Evolutionary conservation across 768 basidiomycete genomes (phyloP).

Genomic region (Jaapia argillacea): DNA sequence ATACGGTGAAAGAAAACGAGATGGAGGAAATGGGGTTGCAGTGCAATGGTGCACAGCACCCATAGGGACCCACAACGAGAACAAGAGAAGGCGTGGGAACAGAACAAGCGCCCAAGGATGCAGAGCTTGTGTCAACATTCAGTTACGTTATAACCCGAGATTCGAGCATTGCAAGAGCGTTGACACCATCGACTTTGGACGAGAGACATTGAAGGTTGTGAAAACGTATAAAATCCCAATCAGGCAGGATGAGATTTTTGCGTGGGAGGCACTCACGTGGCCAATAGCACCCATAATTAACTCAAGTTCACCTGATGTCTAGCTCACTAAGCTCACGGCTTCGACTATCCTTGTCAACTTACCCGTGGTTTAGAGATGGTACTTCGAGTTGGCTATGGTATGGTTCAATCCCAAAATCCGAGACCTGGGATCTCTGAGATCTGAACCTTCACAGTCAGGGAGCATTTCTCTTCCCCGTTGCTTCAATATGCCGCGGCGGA

Average conservation of each 20-base stretch:
- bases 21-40: no score
- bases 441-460: constrained; percentile 40
- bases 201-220: no score
- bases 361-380: neutral
- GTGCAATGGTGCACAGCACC: no score
- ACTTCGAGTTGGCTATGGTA: neutral
- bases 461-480: constrained; percentile 89
- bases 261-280: neutral
- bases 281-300: neutral
- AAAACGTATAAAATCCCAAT: no score
- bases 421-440: neutral
- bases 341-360: neutral
- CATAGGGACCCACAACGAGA: no score
- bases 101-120: no score
- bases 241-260: neutral
- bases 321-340: neutral
- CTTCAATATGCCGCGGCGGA: constrained; percentile 75
- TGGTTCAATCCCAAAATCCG: neutral
- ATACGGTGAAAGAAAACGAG: no score
- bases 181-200: no score
- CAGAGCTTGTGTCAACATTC: no score
- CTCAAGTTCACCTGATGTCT: neutral
- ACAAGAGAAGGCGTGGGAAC: no score
- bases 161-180: no score
- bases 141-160: no score